Conservation (phyloP, 345 rosid genomes). For the Psidium guajava region DNA sequence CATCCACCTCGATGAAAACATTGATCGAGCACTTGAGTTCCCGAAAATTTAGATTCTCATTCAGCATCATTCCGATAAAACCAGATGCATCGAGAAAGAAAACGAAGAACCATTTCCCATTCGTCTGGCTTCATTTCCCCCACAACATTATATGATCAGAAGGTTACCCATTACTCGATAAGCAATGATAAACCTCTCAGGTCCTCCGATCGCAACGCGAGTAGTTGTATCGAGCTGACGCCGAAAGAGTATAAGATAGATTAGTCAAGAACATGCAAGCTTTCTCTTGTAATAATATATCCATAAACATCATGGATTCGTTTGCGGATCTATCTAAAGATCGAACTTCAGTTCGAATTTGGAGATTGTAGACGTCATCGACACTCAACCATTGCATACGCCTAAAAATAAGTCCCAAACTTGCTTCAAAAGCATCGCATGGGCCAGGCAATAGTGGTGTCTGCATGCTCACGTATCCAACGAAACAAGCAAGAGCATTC, state of each 20-base stretch:
- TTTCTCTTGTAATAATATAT: not conserved
- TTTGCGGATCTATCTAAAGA: not conserved
- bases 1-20: not conserved
- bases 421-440: not conserved
- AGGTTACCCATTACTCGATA: not conserved
- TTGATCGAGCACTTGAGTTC: not conserved
- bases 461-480: not conserved
- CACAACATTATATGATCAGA: no score
- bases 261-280: not conserved
- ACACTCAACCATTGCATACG: not conserved
- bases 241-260: not conserved
- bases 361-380: not conserved
- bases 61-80: not conserved
- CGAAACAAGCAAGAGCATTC: not conserved
- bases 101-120: not conserved
- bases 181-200: not conserved
- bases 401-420: not conserved
- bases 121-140: not conserved
- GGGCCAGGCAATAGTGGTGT: not conserved
- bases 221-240: not conserved
- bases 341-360: not conserved
- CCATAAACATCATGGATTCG: not conserved
- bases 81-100: not conserved
- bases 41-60: not conserved
- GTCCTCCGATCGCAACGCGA: not conserved